Percentiles rank a stretch among this genome's conserved stretches.
These are phyloP conservation scores for Amanita muscaria DNA, from an alignment of 768 basidiomycete genomes.

Conservation along the genomic window DNA sequence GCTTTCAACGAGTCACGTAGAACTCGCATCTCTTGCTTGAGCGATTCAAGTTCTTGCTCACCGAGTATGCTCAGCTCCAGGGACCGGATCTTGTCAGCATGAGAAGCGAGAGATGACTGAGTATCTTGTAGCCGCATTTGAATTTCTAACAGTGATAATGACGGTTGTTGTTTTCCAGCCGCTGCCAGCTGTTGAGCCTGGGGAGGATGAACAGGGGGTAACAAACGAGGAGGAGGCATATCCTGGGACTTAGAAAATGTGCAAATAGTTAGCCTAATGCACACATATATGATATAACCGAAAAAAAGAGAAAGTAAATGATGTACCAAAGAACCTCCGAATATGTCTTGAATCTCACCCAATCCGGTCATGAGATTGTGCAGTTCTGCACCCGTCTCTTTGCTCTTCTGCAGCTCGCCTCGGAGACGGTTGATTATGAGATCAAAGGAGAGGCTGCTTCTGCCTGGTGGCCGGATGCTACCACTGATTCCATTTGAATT, in stretches of 20 bases:
- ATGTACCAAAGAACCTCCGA: constrained; percentile 75
- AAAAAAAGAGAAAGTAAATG: too few relatives aligned
- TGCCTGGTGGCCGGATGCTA: constrained; percentile 62
- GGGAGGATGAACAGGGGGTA: constrained; percentile 57
- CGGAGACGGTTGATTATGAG: constrained; percentile 85
- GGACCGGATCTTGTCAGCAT: constrained; percentile 75
- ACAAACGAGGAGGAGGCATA: constrained; percentile 15
- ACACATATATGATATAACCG: too few relatives aligned
- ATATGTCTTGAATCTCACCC: constrained; percentile 85
- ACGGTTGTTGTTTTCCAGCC: neutral
- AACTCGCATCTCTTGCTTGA: constrained; percentile 68
- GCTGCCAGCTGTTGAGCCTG: constrained; percentile 9
- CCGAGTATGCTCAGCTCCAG: constrained; percentile 74
- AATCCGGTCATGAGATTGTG: constrained; percentile 69
- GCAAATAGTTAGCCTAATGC: too few relatives aligned
- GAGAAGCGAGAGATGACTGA: constrained; percentile 63
- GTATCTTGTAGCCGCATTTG: constrained; percentile 82
- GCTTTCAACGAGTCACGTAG: constrained; percentile 69
- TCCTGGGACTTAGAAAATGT: constrained; percentile 48
- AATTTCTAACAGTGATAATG: constrained; percentile 52
- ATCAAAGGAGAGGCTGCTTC: constrained; percentile 86
- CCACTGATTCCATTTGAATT: constrained; percentile 91
- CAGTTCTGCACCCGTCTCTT: constrained; percentile 86
- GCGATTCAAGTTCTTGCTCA: constrained; percentile 80
- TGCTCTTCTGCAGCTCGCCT: constrained; percentile 90